Percentiles rank a stretch among this genome's conserved stretches.
Conservation (phyloP, 768 basidiomycete species). For the Atractiella rhizophila region DNA sequence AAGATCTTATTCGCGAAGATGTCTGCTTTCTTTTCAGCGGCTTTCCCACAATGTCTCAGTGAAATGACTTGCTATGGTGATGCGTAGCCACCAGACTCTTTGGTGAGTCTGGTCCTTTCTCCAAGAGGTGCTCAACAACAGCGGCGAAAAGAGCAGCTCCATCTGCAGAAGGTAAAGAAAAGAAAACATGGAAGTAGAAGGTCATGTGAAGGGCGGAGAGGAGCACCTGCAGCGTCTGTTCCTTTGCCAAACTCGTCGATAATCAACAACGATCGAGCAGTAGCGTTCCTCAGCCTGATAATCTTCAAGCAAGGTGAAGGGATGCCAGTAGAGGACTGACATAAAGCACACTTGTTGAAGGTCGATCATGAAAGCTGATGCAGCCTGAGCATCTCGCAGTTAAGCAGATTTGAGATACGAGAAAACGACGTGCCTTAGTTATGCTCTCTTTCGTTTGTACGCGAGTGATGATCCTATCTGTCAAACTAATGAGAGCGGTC, state of each 20-base stretch:
- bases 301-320: constrained; percentile 18
- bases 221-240: constrained; percentile 32
- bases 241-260: constrained; percentile 96
- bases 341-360: constrained; percentile 59
- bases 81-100: constrained; percentile 31
- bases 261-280: constrained; percentile 55
- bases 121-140: constrained; percentile 47
- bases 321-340: background rate
- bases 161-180: constrained; percentile 27
- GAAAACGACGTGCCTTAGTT: no score
- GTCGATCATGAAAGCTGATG: constrained; percentile 84
- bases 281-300: constrained; percentile 44
- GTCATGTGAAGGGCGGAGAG: background rate
- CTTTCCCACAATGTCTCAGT: no score
- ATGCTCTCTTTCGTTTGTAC: constrained; percentile 80
- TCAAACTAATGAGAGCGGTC: constrained; percentile 53
- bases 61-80: no score
- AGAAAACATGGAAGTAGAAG: background rate
- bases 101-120: constrained; percentile 42
- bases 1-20: constrained; percentile 50
- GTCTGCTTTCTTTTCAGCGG: no score
- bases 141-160: constrained; percentile 84
- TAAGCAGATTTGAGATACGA: no score
- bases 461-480: constrained; percentile 86
- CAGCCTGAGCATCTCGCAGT: no score